Evolutionary conservation across 2,329 filamentous ascomycete species (phyloP), one percentile per base, ranked within the genome.

Genomic region (Geoglossum cookeanum): DNA sequence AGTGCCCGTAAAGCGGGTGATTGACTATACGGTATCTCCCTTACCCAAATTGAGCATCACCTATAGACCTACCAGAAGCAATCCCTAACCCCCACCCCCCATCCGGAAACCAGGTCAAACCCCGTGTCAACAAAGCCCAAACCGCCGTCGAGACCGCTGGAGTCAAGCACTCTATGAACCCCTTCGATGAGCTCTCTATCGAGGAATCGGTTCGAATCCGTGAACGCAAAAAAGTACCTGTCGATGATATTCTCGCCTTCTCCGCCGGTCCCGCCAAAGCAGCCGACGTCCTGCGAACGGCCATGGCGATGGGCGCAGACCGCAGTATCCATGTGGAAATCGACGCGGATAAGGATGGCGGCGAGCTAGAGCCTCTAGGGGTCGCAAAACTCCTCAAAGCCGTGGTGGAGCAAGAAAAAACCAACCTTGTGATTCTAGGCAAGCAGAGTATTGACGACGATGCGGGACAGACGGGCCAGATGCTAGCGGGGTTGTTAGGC

Each of bases 401-500:
- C 64, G 83, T 90, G 0, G 91, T 87, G 15, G 80, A 88, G 69
- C 78, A 84, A 69, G 85, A 98, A 73, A 83, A 87, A 68, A 84
- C 84, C 70, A 96, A 98, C 73, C 73, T 98, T 58, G 88, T 98
- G 27, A 82, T 98, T 62, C 75, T 97, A 62, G 92, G 92, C 64
- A 98, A 98, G 77, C 92, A 98, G 79, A 90, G 86, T 68, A 98
- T 98, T 70, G 92, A 98, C 71, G 91, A 94, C 67, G 92, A 98
- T 71, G 83, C 89, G 58, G 84, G 81, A 60, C 92, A 98, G 81
- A 98, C 92, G 59, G 92, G 92, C 30, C 91, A 94, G 78, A 98
- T 98, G 90, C 81, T 98, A 22, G 92, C 92, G 0, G 92, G 90
- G 0, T 70, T 98, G 62, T 71, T 98, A 66, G 85, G 85, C 47